phyloP scores from a whole-genome alignment of 2,329 filamentous ascomycete species.

The Madurella fahalii region DNA sequence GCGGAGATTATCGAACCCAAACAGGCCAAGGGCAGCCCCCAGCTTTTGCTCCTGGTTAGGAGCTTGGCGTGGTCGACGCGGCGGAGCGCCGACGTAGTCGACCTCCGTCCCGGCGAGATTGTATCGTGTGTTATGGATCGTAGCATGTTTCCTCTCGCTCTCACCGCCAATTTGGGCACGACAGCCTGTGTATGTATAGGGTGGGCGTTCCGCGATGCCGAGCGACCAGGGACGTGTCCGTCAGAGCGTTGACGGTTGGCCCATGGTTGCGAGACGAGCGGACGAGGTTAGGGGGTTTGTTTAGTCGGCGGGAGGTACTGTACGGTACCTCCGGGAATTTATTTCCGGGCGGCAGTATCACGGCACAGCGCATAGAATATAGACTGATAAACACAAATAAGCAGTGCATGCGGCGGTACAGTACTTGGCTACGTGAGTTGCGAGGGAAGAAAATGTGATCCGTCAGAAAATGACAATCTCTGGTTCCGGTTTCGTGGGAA shows the following conservation, averaged over 20 bases:
- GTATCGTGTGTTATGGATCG: no score
- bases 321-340: not conserved
- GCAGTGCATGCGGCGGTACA: not conserved
- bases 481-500: conserved; percentile 21
- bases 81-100: no score
- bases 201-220: not conserved
- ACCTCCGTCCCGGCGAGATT: no score
- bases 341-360: not conserved
- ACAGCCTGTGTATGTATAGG: not conserved
- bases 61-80: not conserved
- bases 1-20: not conserved
- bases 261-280: conserved; percentile 4
- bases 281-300: not conserved
- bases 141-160: not conserved
- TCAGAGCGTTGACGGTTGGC: not conserved
- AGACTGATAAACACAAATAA: conserved; percentile 7
- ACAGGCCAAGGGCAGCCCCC: not conserved
- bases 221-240: not conserved
- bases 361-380: conserved; percentile 1
- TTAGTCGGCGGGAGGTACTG: not conserved
- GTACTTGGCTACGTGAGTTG: not conserved
- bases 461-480: conserved; percentile 7
- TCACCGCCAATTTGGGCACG: not conserved
- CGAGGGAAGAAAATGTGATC: conserved; percentile 9
- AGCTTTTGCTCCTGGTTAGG: not conserved